These are phyloP conservation scores for Didymella keratinophila DNA, from an alignment of 2,329 filamentous ascomycete species.

Conservation along the genomic window DNA sequence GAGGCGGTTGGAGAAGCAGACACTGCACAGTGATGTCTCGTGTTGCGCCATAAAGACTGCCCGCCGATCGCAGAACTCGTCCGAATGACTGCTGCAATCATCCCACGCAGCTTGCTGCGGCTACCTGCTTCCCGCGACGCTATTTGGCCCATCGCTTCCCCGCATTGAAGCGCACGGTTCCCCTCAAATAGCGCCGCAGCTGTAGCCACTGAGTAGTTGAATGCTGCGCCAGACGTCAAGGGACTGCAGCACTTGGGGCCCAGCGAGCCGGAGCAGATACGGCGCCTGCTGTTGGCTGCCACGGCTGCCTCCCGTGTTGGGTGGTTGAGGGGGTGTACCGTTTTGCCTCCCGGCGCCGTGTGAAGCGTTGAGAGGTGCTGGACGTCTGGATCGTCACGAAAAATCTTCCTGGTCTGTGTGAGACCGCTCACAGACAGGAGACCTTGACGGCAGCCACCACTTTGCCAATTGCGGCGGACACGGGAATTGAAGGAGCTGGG, in stretches of 20 bases:
- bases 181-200: slow-evolving; percentile 2
- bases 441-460: slow-evolving; percentile 21
- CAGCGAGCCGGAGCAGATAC: slow-evolving; percentile 27
- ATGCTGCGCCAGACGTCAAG: slow-evolving; percentile 21
- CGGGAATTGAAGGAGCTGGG: slow-evolving; percentile 15
- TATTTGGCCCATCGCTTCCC: slow-evolving; percentile 14
- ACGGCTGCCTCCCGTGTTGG: slow-evolving; percentile 24
- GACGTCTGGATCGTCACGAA: slow-evolving; percentile 32
- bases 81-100: slow-evolving; percentile 25
- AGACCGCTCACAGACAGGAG: slow-evolving; percentile 16
- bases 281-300: slow-evolving; percentile 26
- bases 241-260: slow-evolving; percentile 25
- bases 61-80: slow-evolving; percentile 21
- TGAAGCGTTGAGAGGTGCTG: slow-evolving; percentile 19
- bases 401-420: slow-evolving; percentile 34
- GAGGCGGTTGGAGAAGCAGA: slow-evolving; percentile 7
- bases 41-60: slow-evolving; percentile 32
- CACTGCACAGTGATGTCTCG: slow-evolving; percentile 7
- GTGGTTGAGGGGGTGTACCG: slow-evolving; percentile 23
- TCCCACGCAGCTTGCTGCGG: slow-evolving; percentile 20
- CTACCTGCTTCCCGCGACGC: slow-evolving; percentile 21
- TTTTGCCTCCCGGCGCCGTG: slow-evolving; percentile 25
- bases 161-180: slow-evolving; percentile 10
- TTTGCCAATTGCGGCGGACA: slow-evolving; percentile 14
- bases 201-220: slow-evolving; percentile 24